Percentiles rank a stretch among this genome's conserved stretches.
These are phyloP conservation scores for Obelidium mucronatum DNA, from an alignment of 192 early-diverging fungal species.

Conservation along the genomic window DNA sequence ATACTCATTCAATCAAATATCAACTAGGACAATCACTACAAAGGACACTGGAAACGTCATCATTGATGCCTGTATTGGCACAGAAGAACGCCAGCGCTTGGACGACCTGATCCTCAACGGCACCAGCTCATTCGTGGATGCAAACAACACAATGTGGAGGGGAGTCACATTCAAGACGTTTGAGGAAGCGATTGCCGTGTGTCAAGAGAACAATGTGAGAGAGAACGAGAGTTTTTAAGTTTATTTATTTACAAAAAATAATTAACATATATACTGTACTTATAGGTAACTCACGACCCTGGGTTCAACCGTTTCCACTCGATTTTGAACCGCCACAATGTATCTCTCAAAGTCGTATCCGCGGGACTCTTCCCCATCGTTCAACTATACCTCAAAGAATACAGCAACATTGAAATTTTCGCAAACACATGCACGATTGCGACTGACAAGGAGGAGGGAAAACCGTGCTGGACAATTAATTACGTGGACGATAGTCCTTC, in stretches of 20 bases:
- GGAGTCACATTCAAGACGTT: slow-evolving; percentile 47
- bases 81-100: neutral
- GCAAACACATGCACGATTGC: slow-evolving; percentile 64
- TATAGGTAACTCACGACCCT: slow-evolving; percentile 69
- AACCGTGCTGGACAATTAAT: slow-evolving; percentile 62
- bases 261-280: too few species aligned
- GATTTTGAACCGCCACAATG: slow-evolving; percentile 51
- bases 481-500: slow-evolving; percentile 65
- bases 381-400: slow-evolving; percentile 57
- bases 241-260: too few species aligned
- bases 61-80: slow-evolving; percentile 53
- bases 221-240: too few species aligned
- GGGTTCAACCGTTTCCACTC: slow-evolving; percentile 64
- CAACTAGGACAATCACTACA: slow-evolving; percentile 28
- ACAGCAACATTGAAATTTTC: slow-evolving; percentile 55
- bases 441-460: slow-evolving; percentile 37
- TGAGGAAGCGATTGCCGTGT: slow-evolving; percentile 51
- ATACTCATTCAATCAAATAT: neutral
- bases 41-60: slow-evolving; percentile 55
- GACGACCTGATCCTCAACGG: slow-evolving; percentile 50
- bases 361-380: slow-evolving; percentile 63
- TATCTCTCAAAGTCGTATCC: slow-evolving; percentile 70
- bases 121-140: slow-evolving; percentile 47
- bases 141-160: slow-evolving; percentile 62
- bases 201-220: slow-evolving; percentile 37